These are phyloP conservation scores for Pezicula neosporulosa DNA, from an alignment of 2,329 filamentous ascomycete genomes.

Conservation along the genomic window DNA sequence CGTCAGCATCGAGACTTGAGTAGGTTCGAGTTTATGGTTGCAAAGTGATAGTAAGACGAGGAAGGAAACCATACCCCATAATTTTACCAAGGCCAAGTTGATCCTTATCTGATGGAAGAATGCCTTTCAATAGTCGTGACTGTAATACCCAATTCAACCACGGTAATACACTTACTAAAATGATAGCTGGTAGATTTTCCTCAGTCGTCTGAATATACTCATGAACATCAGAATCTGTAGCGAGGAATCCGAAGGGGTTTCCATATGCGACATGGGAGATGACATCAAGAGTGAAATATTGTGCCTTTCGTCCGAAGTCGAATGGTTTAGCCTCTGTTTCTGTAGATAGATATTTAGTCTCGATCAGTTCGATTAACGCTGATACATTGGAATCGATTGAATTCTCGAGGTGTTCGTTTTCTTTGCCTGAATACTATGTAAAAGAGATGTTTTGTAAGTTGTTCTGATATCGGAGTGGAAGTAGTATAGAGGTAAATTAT, in stretches of 20 bases:
- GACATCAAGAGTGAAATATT: conserved; percentile 51
- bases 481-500: conserved; percentile 41
- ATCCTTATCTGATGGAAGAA: conserved; percentile 38
- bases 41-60: conserved; percentile 17
- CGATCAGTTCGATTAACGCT: conserved; percentile 44
- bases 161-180: conserved; percentile 39
- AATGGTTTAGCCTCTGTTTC: conserved; percentile 32
- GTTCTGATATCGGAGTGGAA: conserved; percentile 22
- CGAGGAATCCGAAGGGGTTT: conserved; percentile 44
- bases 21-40: not conserved
- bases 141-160: conserved; percentile 37
- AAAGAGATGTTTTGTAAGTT: too few relatives aligned
- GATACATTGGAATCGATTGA: conserved; percentile 44
- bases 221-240: conserved; percentile 43
- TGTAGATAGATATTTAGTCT: conserved; percentile 43
- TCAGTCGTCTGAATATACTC: conserved; percentile 43
- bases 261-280: conserved; percentile 52
- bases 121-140: conserved; percentile 35
- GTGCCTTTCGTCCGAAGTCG: conserved; percentile 46
- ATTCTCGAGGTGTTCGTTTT: conserved; percentile 45
- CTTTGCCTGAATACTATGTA: conserved; percentile 46
- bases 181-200: conserved; percentile 39
- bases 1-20: too few relatives aligned
- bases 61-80: conserved; percentile 35
- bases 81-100: conserved; percentile 34